phyloP scores from a whole-genome alignment of 352 stramenopile species.

The Saprolegnia diclina region DNA sequence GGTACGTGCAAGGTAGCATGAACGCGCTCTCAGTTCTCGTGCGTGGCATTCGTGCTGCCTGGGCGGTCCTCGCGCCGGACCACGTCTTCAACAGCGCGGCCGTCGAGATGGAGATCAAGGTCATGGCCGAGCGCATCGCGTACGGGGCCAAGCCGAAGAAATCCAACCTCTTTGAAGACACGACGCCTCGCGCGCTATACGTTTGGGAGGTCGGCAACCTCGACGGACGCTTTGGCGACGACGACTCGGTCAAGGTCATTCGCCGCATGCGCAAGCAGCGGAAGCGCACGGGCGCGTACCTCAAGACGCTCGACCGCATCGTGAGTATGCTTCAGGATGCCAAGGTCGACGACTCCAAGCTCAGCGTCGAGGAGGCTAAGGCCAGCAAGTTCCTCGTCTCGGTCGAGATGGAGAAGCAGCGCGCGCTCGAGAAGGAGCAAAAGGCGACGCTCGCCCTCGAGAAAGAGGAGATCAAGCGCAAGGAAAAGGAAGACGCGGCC shows the following conservation, averaged over 20 bases:
- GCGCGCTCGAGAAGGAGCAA: constrained; percentile 49
- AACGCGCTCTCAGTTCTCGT: constrained; percentile 30
- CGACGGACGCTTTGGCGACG: constrained; percentile 61
- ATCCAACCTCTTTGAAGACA: constrained; percentile 79
- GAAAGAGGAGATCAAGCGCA: constrained; percentile 39
- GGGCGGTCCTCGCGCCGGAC: not conserved
- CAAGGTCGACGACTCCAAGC: constrained; percentile 67
- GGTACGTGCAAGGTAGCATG: constrained; percentile 32
- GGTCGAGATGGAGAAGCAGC: constrained; percentile 64
- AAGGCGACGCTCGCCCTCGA: constrained; percentile 39
- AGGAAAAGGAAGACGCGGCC: constrained; percentile 34
- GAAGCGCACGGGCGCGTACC: constrained; percentile 59
- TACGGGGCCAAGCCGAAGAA: constrained; percentile 64
- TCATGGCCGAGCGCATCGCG: constrained; percentile 66
- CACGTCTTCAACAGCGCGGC: constrained; percentile 16
- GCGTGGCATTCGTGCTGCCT: not conserved
- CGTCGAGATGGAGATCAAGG: constrained; percentile 86
- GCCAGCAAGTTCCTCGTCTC: constrained; percentile 63
- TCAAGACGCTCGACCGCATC: constrained; percentile 62
- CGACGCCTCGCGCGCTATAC: constrained; percentile 63
- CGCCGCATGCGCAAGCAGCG: constrained; percentile 77
- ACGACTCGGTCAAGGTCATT: constrained; percentile 66
- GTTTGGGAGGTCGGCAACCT: constrained; percentile 76
- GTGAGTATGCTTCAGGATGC: constrained; percentile 60
- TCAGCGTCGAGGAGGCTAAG: constrained; percentile 76